Evolutionary conservation across 129 eudicot genomes (phyloP).

Genomic region (Centella asiatica): DNA sequence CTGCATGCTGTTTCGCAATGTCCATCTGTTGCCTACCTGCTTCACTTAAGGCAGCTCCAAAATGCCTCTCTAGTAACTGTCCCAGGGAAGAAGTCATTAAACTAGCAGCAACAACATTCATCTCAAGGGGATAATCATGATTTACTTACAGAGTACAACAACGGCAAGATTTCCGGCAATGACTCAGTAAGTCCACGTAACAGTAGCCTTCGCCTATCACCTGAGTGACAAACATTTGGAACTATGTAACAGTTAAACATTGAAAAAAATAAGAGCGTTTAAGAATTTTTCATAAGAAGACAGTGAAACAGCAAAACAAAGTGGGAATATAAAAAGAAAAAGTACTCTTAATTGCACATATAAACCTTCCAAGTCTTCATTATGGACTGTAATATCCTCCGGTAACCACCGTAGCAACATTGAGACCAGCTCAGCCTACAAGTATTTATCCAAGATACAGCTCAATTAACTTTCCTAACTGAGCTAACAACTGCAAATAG

Average conservation of each 20-base stretch:
- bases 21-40: constrained; percentile 81
- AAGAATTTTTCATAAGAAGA: neutral
- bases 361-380: constrained; percentile 94
- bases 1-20: constrained; percentile 84
- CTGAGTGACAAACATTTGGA: constrained; percentile 23
- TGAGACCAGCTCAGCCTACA: constrained; percentile 87
- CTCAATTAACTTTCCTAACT: constrained; percentile 15
- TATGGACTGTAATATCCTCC: constrained; percentile 93
- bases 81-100: constrained; percentile 6
- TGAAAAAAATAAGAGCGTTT: neutral
- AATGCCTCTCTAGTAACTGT: constrained; percentile 91
- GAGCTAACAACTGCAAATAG: constrained; percentile 10
- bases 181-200: constrained; percentile 86
- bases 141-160: constrained; percentile 70
- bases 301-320: neutral
- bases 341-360: neutral
- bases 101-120: constrained; percentile 3
- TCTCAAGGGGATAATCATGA: neutral
- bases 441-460: constrained; percentile 19
- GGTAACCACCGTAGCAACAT: constrained; percentile 98
- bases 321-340: neutral
- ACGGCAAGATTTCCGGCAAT: constrained; percentile 75
- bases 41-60: constrained; percentile 90
- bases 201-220: constrained; percentile 86
- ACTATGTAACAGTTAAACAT: neutral